Base-by-base conservation (phyloP, 2,329 filamentous ascomycete genomes). In the Coccinonectria pachysandricola region DNA sequence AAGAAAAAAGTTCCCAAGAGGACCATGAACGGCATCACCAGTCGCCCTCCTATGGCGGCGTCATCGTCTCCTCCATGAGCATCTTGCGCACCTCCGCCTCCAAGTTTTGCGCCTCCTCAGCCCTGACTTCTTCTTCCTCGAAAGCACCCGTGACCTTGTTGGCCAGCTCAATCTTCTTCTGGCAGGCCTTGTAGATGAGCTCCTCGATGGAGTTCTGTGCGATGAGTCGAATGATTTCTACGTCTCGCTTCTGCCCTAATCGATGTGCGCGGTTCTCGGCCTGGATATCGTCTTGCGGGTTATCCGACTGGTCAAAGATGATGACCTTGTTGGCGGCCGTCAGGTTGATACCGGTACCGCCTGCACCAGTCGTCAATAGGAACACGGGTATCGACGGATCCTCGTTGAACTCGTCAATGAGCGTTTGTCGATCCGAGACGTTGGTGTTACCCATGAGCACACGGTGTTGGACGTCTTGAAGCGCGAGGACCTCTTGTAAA, bases 261-360 rank as follows among this genome's bases (percentile, higher is more conserved):
- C 91, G 79, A 57, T 98, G 91, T 0, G 91, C 91, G 11, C 91
- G 78, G 53, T 98, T 96, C 62, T 96, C 91, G 0, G 91, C 91
- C 53, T 98, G 91, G n/a, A 94, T 77, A 49, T 98, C 91, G 42
- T 96, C 88, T 50, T 98, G 91, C 0, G 91, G 91, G 44, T 98
- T 98, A 60, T 95, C 94, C n/a, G 79, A 84, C 37, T 82, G 81
- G 55, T 98, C 91, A 52, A 96, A 95, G 46, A 98, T 91, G 55
- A 98, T 75, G 42, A 98, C 88, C 57, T 95, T 96, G 62, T 96
- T 96, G 4, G 91, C 91, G 18, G 81, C 83, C 6, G 88, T 91
- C 28, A 98, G 60, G 54, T 98, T 98, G 60, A 98, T 92, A 20
- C 91, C 91, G 0, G 88, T 91, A n/a, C 91, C 91, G 27, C 91